Evolutionary conservation across 345 rosid species (phyloP).

Genomic region (Sisymbrium altissimum): DNA sequence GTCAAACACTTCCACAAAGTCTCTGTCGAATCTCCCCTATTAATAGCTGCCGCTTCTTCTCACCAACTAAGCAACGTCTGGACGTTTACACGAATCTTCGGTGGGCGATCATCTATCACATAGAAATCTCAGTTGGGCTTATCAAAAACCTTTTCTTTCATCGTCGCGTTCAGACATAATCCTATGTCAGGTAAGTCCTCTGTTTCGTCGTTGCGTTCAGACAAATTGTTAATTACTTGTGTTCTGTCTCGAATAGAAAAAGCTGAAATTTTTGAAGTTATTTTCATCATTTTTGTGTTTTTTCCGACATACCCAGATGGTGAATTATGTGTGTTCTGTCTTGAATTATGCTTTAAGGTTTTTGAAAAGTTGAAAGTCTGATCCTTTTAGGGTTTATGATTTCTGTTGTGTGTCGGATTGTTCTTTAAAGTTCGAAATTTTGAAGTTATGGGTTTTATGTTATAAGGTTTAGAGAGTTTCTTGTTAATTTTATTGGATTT

Average conservation of each 20-base stretch:
- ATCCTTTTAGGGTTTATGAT: not conserved
- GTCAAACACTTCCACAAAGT: not conserved
- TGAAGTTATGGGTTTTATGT: not conserved
- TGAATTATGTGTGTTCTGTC: not conserved
- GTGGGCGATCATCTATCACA: not conserved
- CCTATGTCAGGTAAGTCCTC: constrained; percentile 18
- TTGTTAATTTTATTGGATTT: not conserved
- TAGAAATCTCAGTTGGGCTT: not conserved
- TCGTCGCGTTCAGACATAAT: not conserved
- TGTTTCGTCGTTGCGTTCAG: not conserved
- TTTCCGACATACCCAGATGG: too few relatives aligned
- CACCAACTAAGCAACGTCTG: not conserved
- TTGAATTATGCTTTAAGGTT: not conserved
- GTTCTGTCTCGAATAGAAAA: not conserved
- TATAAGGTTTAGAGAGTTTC: not conserved
- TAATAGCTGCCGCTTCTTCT: not conserved
- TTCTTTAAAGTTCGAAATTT: not conserved
- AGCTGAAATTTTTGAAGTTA: not conserved
- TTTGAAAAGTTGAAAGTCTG: not conserved
- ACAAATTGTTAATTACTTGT: not conserved
- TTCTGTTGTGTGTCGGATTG: not conserved
- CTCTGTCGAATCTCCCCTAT: not conserved
- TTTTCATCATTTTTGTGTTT: not conserved
- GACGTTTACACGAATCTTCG: not conserved
- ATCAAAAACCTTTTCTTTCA: not conserved